These are phyloP conservation scores for Fusarium sp. DNA, from an alignment of 2,329 filamentous ascomycete species.

Conservation along the genomic window DNA sequence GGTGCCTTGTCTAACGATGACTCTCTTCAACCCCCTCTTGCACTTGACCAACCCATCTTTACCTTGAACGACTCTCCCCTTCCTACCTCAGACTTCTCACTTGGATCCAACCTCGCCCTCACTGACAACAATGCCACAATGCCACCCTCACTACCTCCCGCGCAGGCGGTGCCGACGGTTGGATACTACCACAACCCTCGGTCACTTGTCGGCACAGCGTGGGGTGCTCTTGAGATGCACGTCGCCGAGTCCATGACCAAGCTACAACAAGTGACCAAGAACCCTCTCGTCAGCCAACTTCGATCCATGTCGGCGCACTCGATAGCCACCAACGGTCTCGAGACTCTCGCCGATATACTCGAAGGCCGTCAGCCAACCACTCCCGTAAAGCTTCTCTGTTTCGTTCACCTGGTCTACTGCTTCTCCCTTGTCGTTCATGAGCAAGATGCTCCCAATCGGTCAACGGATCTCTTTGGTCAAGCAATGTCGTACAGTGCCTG, in stretches of 20 bases:
- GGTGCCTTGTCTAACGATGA: conserved; percentile 46
- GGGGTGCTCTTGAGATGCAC: conserved; percentile 60
- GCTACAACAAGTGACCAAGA: conserved; percentile 54
- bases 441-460: conserved; percentile 51
- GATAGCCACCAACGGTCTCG: conserved; percentile 57
- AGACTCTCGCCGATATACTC: conserved; percentile 55
- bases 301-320: conserved; percentile 52
- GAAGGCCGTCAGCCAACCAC: conserved; percentile 52
- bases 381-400: conserved; percentile 61
- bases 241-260: conserved; percentile 59
- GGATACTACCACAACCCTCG: conserved; percentile 43
- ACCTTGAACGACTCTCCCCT: conserved; percentile 51
- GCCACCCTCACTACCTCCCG: conserved; percentile 17
- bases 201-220: conserved; percentile 57
- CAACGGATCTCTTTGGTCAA: conserved; percentile 59
- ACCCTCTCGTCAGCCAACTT: conserved; percentile 57
- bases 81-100: conserved; percentile 48
- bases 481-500: conserved; percentile 57
- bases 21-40: conserved; percentile 43
- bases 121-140: conserved; percentile 46
- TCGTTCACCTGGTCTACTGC: conserved; percentile 64
- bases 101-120: conserved; percentile 53
- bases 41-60: conserved; percentile 52
- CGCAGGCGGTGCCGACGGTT: conserved; percentile 36
- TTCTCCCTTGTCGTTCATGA: conserved; percentile 61